A percentile compares a stretch with the other conserved stretches of the same genome.
phyloP scores from a whole-genome alignment of 176 grass and related monocot genomes.

The Chrysopogon serrulatus region DNA sequence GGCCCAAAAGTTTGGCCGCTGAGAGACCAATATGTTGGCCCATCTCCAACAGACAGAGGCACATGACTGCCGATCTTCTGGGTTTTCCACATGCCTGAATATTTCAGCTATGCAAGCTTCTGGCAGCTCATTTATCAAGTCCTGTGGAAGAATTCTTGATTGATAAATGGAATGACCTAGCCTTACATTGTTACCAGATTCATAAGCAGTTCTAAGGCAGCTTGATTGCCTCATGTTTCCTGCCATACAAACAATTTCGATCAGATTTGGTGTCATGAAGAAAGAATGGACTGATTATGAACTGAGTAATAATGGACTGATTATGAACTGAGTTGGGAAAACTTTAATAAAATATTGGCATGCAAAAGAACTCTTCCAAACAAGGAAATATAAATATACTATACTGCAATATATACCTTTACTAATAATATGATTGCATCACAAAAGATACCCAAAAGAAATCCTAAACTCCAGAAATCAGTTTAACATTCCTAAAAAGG shows the following conservation, averaged over 20 bases:
- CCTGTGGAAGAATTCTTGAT: not conserved
- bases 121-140: constrained; percentile 22
- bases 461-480: not conserved
- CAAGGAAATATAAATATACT: not conserved
- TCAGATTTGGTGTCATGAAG: not conserved
- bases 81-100: not conserved
- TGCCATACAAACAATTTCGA: not conserved
- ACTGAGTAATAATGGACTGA: not conserved
- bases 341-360: not conserved
- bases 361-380: not conserved
- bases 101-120: constrained; percentile 22
- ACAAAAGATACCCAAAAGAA: not conserved
- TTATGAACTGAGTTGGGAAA: not conserved
- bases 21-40: not conserved
- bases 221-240: constrained; percentile 19
- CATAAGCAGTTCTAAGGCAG: not conserved
- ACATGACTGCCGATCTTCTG: constrained; percentile 7
- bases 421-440: not conserved
- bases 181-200: not conserved
- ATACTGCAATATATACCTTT: not conserved
- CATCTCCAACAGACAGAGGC: constrained; percentile 8
- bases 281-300: not conserved
- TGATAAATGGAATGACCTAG: not conserved
- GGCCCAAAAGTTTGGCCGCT: not conserved
- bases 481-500: not conserved